Base-by-base conservation (phyloP, 306 rosid species). In the Carpinus viminea region DNA sequence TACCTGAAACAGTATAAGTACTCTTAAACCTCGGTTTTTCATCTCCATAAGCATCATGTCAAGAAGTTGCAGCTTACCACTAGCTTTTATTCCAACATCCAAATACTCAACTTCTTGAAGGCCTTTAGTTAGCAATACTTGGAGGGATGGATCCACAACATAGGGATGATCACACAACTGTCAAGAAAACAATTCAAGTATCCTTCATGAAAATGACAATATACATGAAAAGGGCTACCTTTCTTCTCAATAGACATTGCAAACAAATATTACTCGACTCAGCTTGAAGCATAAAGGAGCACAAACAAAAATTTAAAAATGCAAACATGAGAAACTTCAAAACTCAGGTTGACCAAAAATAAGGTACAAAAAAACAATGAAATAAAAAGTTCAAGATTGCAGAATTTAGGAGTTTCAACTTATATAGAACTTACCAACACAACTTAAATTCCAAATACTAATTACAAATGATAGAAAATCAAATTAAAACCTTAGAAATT, bases 91-190 rank as follows among this genome's bases (percentile, higher is more conserved):
- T 68, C 85, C 99, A 83, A 89, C 84, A 72, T 79, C 86, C 73
- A 93, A 80, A 81, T 61, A 80, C 77, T 88, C 89, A 72, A 12
- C 72, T 34, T 12, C 84, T 87, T 81, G 66, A 69, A 83, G 81
- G 83, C 80, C 93, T 80, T 83, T 78, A 28, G 51, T 57, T 75
- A 95, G 90, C 61, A 75, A 56, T 13, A 5, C 41, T 81, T 77
- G 82, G 21, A 91, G 36, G 38, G 85, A 76, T 60, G 73, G 78
- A 36, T 91, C 90, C 79, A 72, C 85, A 82, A 81, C n/a, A 70
- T 86, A 95, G 36, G 99, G 99, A 76, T 91, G 99, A 84, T 84
- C 92, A 80, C 91, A 95, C 74, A 96, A 95, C 99, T 95, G 96
- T 73, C 76, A 76, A 82, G 51, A 82, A 76, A 77, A 50, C 75